A percentile compares a stretch with the other conserved stretches of the same genome.
phyloP scores from a whole-genome alignment of 2,329 filamentous ascomycete genomes.

The Venturia asperata region DNA sequence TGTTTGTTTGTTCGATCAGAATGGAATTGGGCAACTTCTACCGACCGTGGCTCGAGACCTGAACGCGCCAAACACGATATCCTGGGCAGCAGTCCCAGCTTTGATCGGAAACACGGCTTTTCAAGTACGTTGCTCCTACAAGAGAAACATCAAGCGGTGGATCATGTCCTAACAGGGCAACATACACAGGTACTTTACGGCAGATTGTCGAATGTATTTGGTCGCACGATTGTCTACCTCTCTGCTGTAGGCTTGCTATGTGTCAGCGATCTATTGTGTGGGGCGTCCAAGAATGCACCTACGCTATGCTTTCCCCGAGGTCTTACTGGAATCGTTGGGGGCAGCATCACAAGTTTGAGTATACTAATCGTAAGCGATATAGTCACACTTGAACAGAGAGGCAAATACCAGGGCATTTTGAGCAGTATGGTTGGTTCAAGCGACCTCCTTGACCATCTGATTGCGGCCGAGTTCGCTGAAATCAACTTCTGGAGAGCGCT shows the following conservation, averaged over 20 bases:
- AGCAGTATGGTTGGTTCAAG: slow-evolving; percentile 35
- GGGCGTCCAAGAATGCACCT: slow-evolving; percentile 47
- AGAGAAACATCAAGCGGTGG: not conserved
- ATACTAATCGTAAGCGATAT: slow-evolving; percentile 59
- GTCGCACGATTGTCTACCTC: slow-evolving; percentile 53
- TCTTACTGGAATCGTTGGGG: slow-evolving; percentile 54
- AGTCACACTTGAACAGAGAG: slow-evolving; percentile 51
- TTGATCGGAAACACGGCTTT: slow-evolving; percentile 55
- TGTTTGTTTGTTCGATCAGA: slow-evolving; percentile 16
- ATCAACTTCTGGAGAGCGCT: slow-evolving; percentile 39
- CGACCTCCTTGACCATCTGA: slow-evolving; percentile 35
- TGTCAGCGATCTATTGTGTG: slow-evolving; percentile 53
- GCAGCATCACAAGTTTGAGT: slow-evolving; percentile 44
- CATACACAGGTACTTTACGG: slow-evolving; percentile 53
- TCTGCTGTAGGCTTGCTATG: slow-evolving; percentile 47
- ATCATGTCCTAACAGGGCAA: slow-evolving; percentile 39
- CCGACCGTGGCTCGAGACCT: slow-evolving; percentile 22
- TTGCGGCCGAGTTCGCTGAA: slow-evolving; percentile 40
- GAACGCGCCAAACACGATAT: slow-evolving; percentile 43
- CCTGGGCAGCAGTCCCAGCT: slow-evolving; percentile 48
- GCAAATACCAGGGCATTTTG: slow-evolving; percentile 45
- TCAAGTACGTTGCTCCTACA: slow-evolving; percentile 39
- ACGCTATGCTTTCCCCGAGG: slow-evolving; percentile 57
- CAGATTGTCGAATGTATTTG: slow-evolving; percentile 54
- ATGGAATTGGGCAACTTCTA: slow-evolving; percentile 14